Conservation (phyloP, 1,284 basidiomycete species). For the Coniferiporia weirii region DNA sequence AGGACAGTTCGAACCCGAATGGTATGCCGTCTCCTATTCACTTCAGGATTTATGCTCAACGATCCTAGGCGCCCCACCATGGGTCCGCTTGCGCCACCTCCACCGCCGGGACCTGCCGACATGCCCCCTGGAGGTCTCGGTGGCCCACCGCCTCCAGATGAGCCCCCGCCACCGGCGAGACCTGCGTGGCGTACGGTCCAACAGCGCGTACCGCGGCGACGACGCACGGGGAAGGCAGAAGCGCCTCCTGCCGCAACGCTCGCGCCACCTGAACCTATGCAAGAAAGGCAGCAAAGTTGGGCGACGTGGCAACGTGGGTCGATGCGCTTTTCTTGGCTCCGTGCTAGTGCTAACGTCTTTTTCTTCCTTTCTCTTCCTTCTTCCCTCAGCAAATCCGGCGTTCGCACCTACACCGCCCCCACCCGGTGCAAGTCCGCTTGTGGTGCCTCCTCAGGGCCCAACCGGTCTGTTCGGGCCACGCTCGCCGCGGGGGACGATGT, state of each 20-base stretch:
- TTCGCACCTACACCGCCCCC: constrained; percentile 46
- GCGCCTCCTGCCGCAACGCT: constrained; percentile 4
- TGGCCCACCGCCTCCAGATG: constrained; percentile 21
- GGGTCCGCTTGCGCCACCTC: constrained; percentile 33
- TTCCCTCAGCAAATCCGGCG: constrained; percentile 39
- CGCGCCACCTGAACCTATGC: constrained; percentile 12
- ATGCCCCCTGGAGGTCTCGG: constrained; percentile 23
- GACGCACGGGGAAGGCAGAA: constrained; percentile 7
- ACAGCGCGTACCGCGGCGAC: constrained; percentile 18
- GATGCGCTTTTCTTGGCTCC: neutral
- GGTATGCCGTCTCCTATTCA: constrained; percentile 36
- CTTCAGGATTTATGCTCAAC: constrained; percentile 11
- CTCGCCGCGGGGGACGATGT: constrained; percentile 11
- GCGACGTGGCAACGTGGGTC: constrained; percentile 65
- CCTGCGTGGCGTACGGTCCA: constrained; percentile 21
- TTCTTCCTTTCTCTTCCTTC: constrained; percentile 13
- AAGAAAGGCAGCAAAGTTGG: constrained; percentile 44
- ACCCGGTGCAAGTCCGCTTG: constrained; percentile 45
- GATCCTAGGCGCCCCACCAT: constrained; percentile 40
- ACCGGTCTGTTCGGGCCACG: constrained; percentile 59
- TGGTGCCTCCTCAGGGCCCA: constrained; percentile 48
- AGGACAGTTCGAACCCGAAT: constrained; percentile 70
- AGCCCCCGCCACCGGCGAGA: constrained; percentile 20
- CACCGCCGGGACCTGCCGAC: constrained; percentile 32
- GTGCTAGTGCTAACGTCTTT: neutral